Conservation (phyloP, 2,329 filamentous ascomycete genomes). For the Phaeosphaeria sp. region DNA sequence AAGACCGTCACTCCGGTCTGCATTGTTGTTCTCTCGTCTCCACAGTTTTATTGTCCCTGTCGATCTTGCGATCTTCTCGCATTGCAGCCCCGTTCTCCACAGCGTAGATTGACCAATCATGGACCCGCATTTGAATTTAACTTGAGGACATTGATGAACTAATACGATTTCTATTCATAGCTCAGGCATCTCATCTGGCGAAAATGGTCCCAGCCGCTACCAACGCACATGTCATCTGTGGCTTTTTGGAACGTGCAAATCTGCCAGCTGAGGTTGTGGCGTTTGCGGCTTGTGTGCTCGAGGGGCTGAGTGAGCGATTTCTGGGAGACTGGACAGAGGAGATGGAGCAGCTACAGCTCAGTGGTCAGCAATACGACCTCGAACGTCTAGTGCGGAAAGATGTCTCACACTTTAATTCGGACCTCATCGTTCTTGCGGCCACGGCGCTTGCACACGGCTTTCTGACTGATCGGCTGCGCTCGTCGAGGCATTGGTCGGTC, state of each 20-base stretch:
- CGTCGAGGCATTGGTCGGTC: conserved; percentile 42
- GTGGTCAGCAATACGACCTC: neutral
- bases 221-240: conserved; percentile 31
- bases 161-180: conserved; percentile 31
- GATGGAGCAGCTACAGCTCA: conserved; percentile 15
- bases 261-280: conserved; percentile 46
- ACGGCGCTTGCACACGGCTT: conserved; percentile 45
- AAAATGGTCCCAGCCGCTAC: conserved; percentile 46
- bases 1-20: neutral
- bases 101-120: neutral
- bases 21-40: neutral
- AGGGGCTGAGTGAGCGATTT: conserved; percentile 43
- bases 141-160: neutral
- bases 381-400: neutral
- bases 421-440: conserved; percentile 46
- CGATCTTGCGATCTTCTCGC: conserved; percentile 18
- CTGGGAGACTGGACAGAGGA: conserved; percentile 37
- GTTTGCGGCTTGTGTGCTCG: conserved; percentile 48
- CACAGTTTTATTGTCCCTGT: conserved; percentile 20
- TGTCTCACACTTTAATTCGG: conserved; percentile 27
- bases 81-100: neutral
- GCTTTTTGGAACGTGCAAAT: conserved; percentile 38
- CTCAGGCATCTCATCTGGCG: conserved; percentile 43
- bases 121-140: neutral
- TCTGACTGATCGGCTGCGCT: conserved; percentile 39